These are phyloP conservation scores for Aspergillus luchuensis DNA, from an alignment of 2,329 filamentous ascomycete species.

Conservation along the genomic window DNA sequence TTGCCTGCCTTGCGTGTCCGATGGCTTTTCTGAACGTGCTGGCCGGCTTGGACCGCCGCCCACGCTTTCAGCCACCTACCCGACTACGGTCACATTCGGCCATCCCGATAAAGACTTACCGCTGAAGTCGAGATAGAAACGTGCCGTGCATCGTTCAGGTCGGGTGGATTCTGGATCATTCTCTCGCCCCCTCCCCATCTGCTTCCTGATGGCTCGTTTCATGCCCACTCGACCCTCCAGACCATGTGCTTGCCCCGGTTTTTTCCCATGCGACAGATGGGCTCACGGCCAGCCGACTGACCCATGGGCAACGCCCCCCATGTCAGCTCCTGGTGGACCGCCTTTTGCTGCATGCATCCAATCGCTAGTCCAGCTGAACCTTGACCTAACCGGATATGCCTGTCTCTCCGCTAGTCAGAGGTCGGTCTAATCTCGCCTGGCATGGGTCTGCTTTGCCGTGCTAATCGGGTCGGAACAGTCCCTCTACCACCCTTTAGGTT, in stretches of 20 bases:
- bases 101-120: slow-evolving; percentile 1
- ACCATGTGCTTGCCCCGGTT: slow-evolving; percentile 4
- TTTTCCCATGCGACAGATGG: neutral
- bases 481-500: neutral
- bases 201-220: neutral
- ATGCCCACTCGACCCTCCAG: slow-evolving; percentile 3
- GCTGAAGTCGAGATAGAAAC: neutral
- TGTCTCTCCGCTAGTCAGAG: slow-evolving; percentile 3
- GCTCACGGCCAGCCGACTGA: slow-evolving; percentile 8
- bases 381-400: slow-evolving; percentile 1
- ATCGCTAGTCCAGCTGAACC: neutral
- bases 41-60: neutral
- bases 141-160: neutral
- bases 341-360: slow-evolving; percentile 6
- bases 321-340: slow-evolving; percentile 6
- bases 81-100: slow-evolving; percentile 19
- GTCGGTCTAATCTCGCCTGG: slow-evolving; percentile 1
- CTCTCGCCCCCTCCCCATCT: neutral
- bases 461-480: slow-evolving; percentile 4
- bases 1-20: neutral
- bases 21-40: neutral
- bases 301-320: neutral
- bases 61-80: slow-evolving; percentile 4
- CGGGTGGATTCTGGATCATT: neutral
- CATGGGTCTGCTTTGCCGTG: neutral